Base-by-base conservation (phyloP, 2,329 filamentous ascomycete genomes). In the Trichoderma atroviride region DNA sequence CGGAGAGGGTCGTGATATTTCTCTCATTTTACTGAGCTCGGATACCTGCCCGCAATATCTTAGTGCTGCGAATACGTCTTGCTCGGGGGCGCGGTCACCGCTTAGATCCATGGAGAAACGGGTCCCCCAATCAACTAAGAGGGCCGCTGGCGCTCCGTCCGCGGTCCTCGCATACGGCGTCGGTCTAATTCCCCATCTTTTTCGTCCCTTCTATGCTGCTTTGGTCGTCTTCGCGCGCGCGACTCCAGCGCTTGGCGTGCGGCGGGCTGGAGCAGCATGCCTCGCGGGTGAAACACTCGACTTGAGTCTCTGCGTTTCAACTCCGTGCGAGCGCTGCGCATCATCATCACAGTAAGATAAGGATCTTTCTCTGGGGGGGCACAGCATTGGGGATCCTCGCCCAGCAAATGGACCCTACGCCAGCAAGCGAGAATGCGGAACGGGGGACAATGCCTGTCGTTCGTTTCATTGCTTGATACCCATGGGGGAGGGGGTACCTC, bases 1-100 rank as follows among this genome's bases (percentile, higher is more conserved):
- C 47, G 61, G 47, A 64, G 61, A 40, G 50, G 50, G 5, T 55
- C 47, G 55, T 37, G 63, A 67, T 67, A 67, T 63, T 62, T 56
- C 40, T 66, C 53, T 67, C 55, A 67, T 67, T 67, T 67, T 50
- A 58, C 63, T 57, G 50, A 22, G 63, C 47, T 52, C 63, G 55
- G 63, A 40, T 67, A 67, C 63, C 63, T 67, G 55, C 63, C 63
- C 63, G 53, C 63, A 57, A 33, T 50, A 66, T 66, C 56, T 37
- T 58, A 58, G 56, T 24, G 33, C 33, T 37, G 22, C 56, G 27
- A 43, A 43, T 43, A n/a, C 40, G 40, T 43, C 13, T 22, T 16
- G 11, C 24, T 65, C 53, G 53, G 62, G 53, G 50, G 52, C 50
- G 50, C 62, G 50, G 50, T 65, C 62, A 65, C 62, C 62, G 62